Evolutionary conservation across 352 stramenopile species (phyloP).

Genomic region (Globisporangium splendens): DNA sequence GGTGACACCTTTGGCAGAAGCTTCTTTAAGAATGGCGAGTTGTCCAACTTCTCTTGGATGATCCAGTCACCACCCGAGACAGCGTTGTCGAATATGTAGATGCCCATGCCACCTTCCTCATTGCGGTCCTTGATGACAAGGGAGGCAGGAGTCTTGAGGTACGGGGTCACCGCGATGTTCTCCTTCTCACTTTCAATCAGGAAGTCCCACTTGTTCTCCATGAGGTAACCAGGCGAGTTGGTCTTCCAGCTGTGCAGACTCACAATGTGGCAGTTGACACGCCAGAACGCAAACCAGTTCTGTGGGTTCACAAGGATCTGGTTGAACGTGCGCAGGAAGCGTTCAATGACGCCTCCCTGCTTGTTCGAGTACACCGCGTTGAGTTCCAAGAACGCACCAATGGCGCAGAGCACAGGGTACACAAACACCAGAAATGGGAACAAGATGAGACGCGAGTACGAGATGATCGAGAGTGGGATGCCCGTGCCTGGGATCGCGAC

Average conservation of each 20-base stretch:
- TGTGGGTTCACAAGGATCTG: slow-evolving; percentile 84
- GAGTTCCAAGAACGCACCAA: slow-evolving; percentile 80
- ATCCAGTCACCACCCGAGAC: slow-evolving; percentile 93
- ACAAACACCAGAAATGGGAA: slow-evolving; percentile 87
- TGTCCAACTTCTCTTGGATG: slow-evolving; percentile 95
- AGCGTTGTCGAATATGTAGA: slow-evolving; percentile 98
- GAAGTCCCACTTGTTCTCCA: slow-evolving; percentile 99
- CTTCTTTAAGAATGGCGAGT: slow-evolving; percentile 89
- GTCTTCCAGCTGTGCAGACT: slow-evolving; percentile 94
- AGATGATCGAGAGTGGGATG: slow-evolving; percentile 89
- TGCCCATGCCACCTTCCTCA: slow-evolving; percentile 97
- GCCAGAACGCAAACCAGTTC: slow-evolving; percentile 98
- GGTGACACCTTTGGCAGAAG: slow-evolving; percentile 92
- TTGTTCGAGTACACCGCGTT: slow-evolving; percentile 56
- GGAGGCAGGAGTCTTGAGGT: slow-evolving; percentile 84
- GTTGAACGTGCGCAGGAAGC: slow-evolving; percentile 87
- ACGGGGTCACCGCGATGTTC: slow-evolving; percentile 92
- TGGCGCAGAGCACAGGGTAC: slow-evolving; percentile 83
- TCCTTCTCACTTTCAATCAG: slow-evolving; percentile 89
- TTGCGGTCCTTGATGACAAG: slow-evolving; percentile 98
- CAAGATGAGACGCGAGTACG: slow-evolving; percentile 77
- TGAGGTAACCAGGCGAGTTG: slow-evolving; percentile 89
- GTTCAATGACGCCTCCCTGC: slow-evolving; percentile 74
- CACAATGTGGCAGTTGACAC: slow-evolving; percentile 94
- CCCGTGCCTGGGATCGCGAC: slow-evolving; percentile 97